These are phyloP conservation scores for Myrica gale DNA, from an alignment of 306 rosid species.

Conservation along the genomic window DNA sequence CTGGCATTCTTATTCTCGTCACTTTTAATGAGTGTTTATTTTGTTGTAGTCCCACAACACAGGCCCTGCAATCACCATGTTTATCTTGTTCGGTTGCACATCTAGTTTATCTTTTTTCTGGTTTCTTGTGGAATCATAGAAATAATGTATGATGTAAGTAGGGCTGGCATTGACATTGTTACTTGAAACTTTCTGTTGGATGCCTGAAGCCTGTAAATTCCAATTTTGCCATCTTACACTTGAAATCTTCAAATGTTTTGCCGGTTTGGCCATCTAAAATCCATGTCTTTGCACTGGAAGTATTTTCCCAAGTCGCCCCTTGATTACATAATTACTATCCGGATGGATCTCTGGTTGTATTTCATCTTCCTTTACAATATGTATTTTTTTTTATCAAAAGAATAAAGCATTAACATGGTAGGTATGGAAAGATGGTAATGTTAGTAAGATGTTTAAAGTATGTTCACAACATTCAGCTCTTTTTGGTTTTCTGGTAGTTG, in stretches of 20 bases:
- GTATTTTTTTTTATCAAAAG: no score
- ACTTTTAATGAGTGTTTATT: neutral
- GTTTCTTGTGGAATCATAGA: neutral
- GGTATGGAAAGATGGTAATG: no score
- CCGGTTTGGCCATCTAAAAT: no score
- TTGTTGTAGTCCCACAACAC: no score
- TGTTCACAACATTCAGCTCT: no score
- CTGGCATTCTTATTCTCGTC: neutral
- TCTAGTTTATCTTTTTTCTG: neutral
- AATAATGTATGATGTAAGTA: neutral
- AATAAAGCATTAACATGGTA: no score
- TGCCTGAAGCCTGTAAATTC: no score
- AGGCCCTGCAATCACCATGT: neutral
- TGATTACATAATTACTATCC: neutral
- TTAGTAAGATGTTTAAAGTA: no score
- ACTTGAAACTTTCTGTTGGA: no score
- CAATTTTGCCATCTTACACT: no score
- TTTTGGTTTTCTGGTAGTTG: no score
- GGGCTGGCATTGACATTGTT: neutral
- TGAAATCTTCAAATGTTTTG: no score
- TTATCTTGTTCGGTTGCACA: neutral
- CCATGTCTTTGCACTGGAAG: neutral
- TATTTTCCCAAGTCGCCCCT: neutral
- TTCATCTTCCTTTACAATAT: neutral
- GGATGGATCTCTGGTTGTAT: neutral